A percentile compares a stretch with the other conserved stretches of the same genome.
Conservation (phyloP, 352 stramenopile species). For the Phytophthora citricola region DNA sequence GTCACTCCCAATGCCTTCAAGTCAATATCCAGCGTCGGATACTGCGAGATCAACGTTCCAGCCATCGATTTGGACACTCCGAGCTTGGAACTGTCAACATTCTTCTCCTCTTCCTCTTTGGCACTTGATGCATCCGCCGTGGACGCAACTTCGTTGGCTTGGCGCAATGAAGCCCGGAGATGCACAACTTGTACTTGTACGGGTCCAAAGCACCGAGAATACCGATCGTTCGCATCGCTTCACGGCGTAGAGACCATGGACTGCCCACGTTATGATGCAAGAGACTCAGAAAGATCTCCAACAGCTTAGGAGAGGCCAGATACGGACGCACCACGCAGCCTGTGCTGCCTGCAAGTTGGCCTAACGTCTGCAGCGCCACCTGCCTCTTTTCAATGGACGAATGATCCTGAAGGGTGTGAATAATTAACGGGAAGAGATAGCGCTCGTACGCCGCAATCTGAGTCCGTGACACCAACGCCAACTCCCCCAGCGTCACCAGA, state of each 20-base stretch:
- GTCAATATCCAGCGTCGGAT: slow-evolving; percentile 63
- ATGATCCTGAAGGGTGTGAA: slow-evolving; percentile 97
- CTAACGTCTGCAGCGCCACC: slow-evolving; percentile 96
- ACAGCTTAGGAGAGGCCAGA: slow-evolving; percentile 95
- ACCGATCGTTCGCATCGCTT: slow-evolving; percentile 97
- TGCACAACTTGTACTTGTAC: slow-evolving; percentile 93
- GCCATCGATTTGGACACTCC: slow-evolving; percentile 23
- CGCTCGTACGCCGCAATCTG: slow-evolving; percentile 94
- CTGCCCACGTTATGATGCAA: slow-evolving; percentile 91
- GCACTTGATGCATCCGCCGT: slow-evolving; percentile 33
- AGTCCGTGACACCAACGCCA: slow-evolving; percentile 91
- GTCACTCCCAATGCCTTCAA: slow-evolving; percentile 64
- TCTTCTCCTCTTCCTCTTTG: slow-evolving; percentile 21
- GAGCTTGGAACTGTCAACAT: slow-evolving; percentile 14
- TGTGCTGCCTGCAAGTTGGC: slow-evolving; percentile 94
- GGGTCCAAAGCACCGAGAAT: slow-evolving; percentile 96
- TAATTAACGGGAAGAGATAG: slow-evolving; percentile 95
- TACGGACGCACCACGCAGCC: slow-evolving; percentile 95
- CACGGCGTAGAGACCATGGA: slow-evolving; percentile 93
- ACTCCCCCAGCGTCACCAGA: slow-evolving; percentile 88
- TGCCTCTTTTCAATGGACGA: slow-evolving; percentile 95
- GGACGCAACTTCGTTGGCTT: slow-evolving; percentile 68
- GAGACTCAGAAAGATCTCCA: slow-evolving; percentile 95
- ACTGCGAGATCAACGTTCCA: slow-evolving; percentile 33
- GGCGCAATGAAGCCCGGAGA: slow-evolving; percentile 72